Evolutionary conservation across 495 filamentous ascomycete genomes (phyloP), one percentile per base, ranked within the genome.

Genomic region (Letharia lupina): DNA sequence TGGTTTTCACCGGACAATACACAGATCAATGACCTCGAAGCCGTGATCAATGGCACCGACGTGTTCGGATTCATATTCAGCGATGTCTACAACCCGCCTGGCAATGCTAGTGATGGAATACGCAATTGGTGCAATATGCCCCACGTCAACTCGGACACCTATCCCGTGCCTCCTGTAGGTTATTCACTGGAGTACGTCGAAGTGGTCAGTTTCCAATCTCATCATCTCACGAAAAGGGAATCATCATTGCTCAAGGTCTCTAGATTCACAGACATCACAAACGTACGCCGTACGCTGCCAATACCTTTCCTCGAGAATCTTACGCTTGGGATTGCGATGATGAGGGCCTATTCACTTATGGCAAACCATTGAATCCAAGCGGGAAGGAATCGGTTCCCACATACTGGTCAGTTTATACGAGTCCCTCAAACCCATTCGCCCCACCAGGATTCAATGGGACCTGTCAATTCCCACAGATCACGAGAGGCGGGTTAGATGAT

Each of bases 81-180:
- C 69, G 77, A 77, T 58, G 88, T 86, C 73, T 72, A 18, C 64
- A 76, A 42, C 85, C 84, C 64, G 41, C 58, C 42, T 16, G 41
- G 63, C 42, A 65, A 68, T 15, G 33, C 15, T 9, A 61, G 44
- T 37, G 63, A 69, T 63, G 69, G 41, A 42, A 31, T 54, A 33
- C 89, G 89, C 75, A 87, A 89, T 70, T 91, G 84, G 81, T 90
- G 88, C 72, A 88, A 90, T 69, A 90, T 89, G 87, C 88, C 88
- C 16, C 88, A 90, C 75, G 84, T 87, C n/a, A 78, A 86, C 16
- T 68, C 62, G 56, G 69, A 70, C 5, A 83, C 87, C 67, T 91
- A 90, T 69, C 71, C 77, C 28, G 76, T 73, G 52, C 77, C 81
- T 54, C 47, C 72, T 31, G 64, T 69, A 8, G 78, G 76, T 41